phyloP scores from a whole-genome alignment of 2,329 filamentous ascomycete genomes.

The Neofusicoccum sp. region DNA sequence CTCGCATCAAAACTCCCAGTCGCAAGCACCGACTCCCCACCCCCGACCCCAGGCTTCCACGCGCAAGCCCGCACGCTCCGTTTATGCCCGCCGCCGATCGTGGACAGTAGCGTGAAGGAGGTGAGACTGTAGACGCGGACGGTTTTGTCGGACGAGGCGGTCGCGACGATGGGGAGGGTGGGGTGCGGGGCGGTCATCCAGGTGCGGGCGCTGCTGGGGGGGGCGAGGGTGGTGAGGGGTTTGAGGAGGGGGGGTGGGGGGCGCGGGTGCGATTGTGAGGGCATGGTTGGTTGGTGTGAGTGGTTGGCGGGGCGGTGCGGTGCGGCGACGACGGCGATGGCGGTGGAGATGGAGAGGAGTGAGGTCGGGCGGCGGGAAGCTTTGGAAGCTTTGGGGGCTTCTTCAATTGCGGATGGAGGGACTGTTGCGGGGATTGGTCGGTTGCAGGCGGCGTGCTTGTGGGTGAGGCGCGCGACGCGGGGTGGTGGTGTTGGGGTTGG shows the following conservation, averaged over 20 bases:
- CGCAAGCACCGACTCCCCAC: slow-evolving; percentile 70
- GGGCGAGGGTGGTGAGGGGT: slow-evolving; percentile 52
- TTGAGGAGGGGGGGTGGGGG: slow-evolving; percentile 26
- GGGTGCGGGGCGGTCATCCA: slow-evolving; percentile 88
- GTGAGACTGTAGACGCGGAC: slow-evolving; percentile 87
- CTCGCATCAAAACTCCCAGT: slow-evolving; percentile 94
- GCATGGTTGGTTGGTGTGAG: neutral
- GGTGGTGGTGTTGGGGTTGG: neutral
- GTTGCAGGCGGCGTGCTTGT: neutral
- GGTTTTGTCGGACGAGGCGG: slow-evolving; percentile 79
- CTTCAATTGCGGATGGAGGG: neutral
- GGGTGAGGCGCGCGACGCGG: neutral
- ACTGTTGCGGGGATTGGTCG: neutral
- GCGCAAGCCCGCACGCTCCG: slow-evolving; percentile 81
- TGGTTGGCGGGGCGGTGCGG: neutral
- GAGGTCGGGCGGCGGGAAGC: too few relatives aligned
- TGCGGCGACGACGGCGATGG: neutral
- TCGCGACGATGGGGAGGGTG: slow-evolving; percentile 81
- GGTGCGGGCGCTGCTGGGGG: slow-evolving; percentile 61
- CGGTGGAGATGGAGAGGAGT: neutral
- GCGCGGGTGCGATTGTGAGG: neutral
- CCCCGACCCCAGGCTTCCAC: slow-evolving; percentile 73
- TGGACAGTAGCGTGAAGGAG: slow-evolving; percentile 74
- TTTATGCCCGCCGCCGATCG: slow-evolving; percentile 82
- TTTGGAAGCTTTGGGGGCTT: too few relatives aligned